phyloP scores from a whole-genome alignment of 805 yeast species.

The Lachancea dasiensis region DNA sequence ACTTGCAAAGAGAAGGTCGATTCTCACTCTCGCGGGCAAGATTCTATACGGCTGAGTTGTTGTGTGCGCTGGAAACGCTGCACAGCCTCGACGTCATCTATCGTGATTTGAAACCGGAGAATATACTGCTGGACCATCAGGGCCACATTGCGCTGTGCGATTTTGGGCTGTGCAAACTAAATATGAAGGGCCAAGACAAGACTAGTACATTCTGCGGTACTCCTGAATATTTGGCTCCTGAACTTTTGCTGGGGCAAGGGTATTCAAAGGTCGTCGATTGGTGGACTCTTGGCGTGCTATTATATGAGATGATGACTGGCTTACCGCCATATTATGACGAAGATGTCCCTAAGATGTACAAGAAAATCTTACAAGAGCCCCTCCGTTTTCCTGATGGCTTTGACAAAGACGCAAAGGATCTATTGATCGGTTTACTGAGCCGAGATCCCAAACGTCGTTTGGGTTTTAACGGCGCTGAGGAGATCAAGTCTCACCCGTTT shows the following conservation, averaged over 20 bases:
- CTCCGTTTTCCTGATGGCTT: conserved; percentile 82
- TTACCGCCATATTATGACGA: conserved; percentile 97
- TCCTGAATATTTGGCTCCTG: conserved; percentile 96
- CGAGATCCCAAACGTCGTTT: conserved; percentile 81
- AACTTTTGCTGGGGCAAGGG: conserved; percentile 82
- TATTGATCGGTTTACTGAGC: conserved; percentile 65
- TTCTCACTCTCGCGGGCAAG: conserved; percentile 85
- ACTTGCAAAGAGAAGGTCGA: conserved; percentile 83
- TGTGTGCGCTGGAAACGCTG: conserved; percentile 86
- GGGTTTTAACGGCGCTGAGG: conserved; percentile 74
- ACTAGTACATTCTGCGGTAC: conserved; percentile 96
- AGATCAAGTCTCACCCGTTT: conserved; percentile 78
- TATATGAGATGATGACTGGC: conserved; percentile 95
- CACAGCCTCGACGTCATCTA: conserved; percentile 91
- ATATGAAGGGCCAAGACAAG: conserved; percentile 86
- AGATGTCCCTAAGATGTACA: conserved; percentile 87
- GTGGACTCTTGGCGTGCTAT: conserved; percentile 95
- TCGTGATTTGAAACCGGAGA: conserved; percentile 94
- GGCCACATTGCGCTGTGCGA: conserved; percentile 98
- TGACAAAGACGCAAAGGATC: conserved; percentile 79
- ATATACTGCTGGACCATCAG: conserved; percentile 87
- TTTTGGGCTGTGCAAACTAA: conserved; percentile 91
- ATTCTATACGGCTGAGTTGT: conserved; percentile 88
- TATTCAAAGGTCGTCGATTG: conserved; percentile 95
- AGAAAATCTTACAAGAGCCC: conserved; percentile 85